Conservation (phyloP, 2,329 filamentous ascomycete genomes). For the Ascochyta koolunga region DNA sequence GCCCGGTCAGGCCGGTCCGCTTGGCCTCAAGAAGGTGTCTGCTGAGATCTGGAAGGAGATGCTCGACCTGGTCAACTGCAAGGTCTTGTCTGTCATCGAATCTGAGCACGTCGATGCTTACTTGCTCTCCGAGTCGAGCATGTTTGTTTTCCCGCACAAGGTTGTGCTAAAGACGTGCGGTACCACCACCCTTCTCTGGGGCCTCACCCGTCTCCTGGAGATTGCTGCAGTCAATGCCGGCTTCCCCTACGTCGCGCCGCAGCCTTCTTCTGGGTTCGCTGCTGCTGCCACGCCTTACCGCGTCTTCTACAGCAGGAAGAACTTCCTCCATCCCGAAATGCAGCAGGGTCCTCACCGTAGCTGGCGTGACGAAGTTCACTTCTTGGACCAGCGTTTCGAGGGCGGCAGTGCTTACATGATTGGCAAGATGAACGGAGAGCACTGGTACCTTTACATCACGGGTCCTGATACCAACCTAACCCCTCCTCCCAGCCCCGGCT, state of each 20-base stretch:
- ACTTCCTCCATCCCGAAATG: constrained; percentile 93
- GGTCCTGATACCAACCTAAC: constrained; percentile 81
- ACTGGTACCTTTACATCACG: constrained; percentile 98
- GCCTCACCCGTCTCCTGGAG: constrained; percentile 87
- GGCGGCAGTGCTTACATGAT: constrained; percentile 99
- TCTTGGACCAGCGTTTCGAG: constrained; percentile 87
- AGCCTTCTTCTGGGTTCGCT: constrained; percentile 68
- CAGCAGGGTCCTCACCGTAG: constrained; percentile 94
- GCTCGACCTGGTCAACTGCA: constrained; percentile 98
- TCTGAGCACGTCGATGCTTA: constrained; percentile 96
- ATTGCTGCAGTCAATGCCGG: constrained; percentile 87
- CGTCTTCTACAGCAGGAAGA: constrained; percentile 99
- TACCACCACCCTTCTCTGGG: constrained; percentile 90
- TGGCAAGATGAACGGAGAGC: constrained; percentile 99
- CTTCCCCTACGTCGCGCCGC: constrained; percentile 80
- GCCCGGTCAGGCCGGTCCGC: constrained; percentile 70
- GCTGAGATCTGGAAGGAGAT: constrained; percentile 91
- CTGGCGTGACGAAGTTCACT: constrained; percentile 96
- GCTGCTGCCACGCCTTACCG: constrained; percentile 88
- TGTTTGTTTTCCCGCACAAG: constrained; percentile 99
- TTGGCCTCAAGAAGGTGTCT: constrained; percentile 84
- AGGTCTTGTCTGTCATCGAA: constrained; percentile 91
- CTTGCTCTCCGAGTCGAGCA: constrained; percentile 96
- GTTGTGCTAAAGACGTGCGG: constrained; percentile 98
- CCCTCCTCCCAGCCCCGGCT: constrained; percentile 76